phyloP scores from a whole-genome alignment of 805 yeast genomes.

The Candida succiphila region DNA sequence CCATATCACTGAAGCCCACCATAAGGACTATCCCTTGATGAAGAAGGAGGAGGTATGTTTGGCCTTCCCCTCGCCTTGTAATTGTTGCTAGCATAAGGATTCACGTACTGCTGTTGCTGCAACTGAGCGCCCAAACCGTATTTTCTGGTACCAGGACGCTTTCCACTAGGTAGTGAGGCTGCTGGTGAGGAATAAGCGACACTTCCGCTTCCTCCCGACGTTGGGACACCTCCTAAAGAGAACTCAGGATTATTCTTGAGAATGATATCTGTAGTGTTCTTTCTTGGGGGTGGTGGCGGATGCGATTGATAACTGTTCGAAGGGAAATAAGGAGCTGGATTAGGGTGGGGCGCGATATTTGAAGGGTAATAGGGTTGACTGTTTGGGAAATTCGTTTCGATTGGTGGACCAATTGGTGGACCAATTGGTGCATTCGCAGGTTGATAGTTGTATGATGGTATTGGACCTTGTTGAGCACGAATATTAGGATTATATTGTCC shows the following conservation, averaged over 20 bases:
- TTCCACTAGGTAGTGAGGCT: no score
- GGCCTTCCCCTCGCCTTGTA: conserved; percentile 19
- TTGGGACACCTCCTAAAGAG: conserved; percentile 10
- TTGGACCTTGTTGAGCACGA: conserved; percentile 5
- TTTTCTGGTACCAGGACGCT: conserved; percentile 13
- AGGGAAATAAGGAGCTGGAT: conserved; percentile 4
- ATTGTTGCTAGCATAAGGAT: conserved; percentile 11
- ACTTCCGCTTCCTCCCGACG: neutral
- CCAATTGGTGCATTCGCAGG: conserved; percentile 6
- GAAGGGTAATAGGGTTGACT: conserved; percentile 5
- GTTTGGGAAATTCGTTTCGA: conserved; percentile 3
- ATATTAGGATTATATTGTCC: conserved; percentile 7
- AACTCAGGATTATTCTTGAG: conserved; percentile 43
- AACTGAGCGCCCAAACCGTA: conserved; percentile 9
- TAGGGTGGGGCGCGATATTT: conserved; percentile 9
- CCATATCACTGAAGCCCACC: conserved; percentile 7
- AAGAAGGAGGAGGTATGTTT: conserved; percentile 29
- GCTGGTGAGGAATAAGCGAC: neutral
- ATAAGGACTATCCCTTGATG: conserved; percentile 34
- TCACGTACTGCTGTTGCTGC: conserved; percentile 6
- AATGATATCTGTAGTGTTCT: conserved; percentile 29
- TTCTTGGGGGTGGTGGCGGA: conserved; percentile 6
- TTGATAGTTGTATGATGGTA: conserved; percentile 8
- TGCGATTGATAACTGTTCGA: conserved; percentile 3
- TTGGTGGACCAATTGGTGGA: no score